Evolutionary conservation across 805 yeast genomes (phyloP), one percentile per base, ranked within the genome.

Genomic region (Zygosaccharomyces siamensis): DNA sequence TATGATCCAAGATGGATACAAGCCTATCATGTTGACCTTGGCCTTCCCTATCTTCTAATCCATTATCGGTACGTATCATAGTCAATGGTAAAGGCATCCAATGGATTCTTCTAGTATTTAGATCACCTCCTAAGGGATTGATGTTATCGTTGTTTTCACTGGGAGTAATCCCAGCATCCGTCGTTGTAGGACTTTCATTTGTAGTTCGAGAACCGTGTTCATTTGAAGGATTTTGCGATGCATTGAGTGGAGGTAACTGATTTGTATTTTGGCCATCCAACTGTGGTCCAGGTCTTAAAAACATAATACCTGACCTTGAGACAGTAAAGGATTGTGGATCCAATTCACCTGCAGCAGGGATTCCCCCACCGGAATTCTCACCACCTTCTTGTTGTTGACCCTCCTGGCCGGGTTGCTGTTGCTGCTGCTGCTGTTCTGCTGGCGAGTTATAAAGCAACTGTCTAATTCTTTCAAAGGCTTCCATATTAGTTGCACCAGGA

Each of bases 381-480:
- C 26, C 18, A 20, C 27, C 26, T 10, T 41, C 28, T 28, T 28
- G 36, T 41, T 28, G 23, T 36, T 18, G 18, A 21, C 23, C 32
- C 21, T 24, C 37, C 5, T 10, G 26, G 18, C 41, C 23, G 16
- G 20, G 28, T 24, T 16, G 23, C 11, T 27, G 37, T 4, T 33
- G 37, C 21, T 33, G 37, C 20, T 33, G 37, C 20, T 33, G 37
- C 21, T n/a, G 28, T 24, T 32, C 28, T 46, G 39, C 37, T 11
- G 51, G 42, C 39, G 48, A 28, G 31, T 54, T 55, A 43, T 61
- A 62, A 26, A 62, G 48, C 18, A 60, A 42, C 40, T 53, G 56
- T 47, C 66, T 59, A 12, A 64, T 61, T 47, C 65, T 58, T 43
- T 63, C 66, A 40, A 64, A 61, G 7, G 63, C 62, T 6, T 61